Percentiles rank a stretch among this genome's conserved stretches.
These are phyloP conservation scores for Pilasporangium apinafurcum DNA, from an alignment of 352 stramenopile species.

Conservation along the genomic window DNA sequence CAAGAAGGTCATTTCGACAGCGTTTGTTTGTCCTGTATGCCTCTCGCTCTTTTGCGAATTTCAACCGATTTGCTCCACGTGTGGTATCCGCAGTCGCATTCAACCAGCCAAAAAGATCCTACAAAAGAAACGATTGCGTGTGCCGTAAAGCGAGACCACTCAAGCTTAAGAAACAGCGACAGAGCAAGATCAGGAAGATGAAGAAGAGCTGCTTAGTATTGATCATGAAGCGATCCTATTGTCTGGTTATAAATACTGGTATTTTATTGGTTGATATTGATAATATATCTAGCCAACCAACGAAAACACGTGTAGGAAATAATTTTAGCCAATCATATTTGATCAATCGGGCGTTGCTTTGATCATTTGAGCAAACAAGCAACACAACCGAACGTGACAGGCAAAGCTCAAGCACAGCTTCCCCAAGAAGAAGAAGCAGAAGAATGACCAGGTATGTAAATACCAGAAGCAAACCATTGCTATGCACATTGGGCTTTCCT, in stretches of 20 bases:
- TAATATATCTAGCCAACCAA: too few species aligned
- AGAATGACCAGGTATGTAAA: conserved; percentile 16
- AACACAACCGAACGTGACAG: too few species aligned
- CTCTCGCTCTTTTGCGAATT: conserved; percentile 88
- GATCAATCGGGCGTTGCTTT: neutral
- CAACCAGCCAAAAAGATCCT: conserved; percentile 59
- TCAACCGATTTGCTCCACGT: conserved; percentile 83
- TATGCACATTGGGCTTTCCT: neutral
- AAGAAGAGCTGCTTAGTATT: too few species aligned
- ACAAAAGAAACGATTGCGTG: conserved; percentile 34
- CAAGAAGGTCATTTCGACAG: conserved; percentile 74
- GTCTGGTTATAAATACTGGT: too few species aligned
- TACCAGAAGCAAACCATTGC: neutral
- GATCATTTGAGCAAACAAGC: conserved; percentile 14
- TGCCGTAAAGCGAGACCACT: too few species aligned
- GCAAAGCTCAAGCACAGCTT: neutral
- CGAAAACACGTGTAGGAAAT: neutral
- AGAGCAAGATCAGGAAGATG: too few species aligned
- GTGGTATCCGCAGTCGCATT: conserved; percentile 78
- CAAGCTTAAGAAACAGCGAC: too few species aligned
- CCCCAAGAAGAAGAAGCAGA: neutral
- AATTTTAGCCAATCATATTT: conserved; percentile 12
- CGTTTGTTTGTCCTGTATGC: conserved; percentile 83
- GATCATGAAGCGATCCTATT: too few species aligned
- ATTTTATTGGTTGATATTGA: neutral